Base-by-base conservation (phyloP, 2,329 filamentous ascomycete genomes). In the Cercospora canescens region DNA sequence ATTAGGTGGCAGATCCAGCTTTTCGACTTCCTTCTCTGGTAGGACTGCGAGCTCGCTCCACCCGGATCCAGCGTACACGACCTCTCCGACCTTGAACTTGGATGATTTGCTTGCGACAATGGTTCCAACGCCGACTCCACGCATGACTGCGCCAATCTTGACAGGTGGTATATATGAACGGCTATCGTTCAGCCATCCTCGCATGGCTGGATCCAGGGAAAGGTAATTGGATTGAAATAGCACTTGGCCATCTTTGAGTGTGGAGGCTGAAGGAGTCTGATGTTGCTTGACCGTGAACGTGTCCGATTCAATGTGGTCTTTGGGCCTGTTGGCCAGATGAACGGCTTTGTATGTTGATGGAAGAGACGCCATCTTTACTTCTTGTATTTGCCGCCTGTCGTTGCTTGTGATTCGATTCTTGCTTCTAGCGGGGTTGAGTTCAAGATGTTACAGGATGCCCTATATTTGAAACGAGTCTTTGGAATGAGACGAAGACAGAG, bases 151-250 rank as follows among this genome's bases (percentile, higher is more conserved):
- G 65, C 80, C 81, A 45, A 80, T 71, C 26, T 78, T 65, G 6
- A 85, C 81, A 3, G 83, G 83, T 0, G 77, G 72, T 2, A 79
- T 74, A 73, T 86, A 86, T 6, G 82, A 76, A 26, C 83, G 79
- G 11, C 77, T 78, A 26, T 77, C 73, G 65, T 81, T 76, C 64
- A 86, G 83, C 82, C 83, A 85, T 54, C 77, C 79, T 35, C 84
- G 79, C 73, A 85, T 83, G 1, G 83, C 84, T 3, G 84, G 84
- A 72, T 86, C 84, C 63, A 85, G 84, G 67, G 82, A 84, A 62
- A 85, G 73, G 72, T 81, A 85, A 30, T 81, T 73, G 2, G 77
- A 73, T 71, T 84, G 81, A 67, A 84, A 71, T 28, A 86, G 79
- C 69, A 83, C 76, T 74, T 85, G 77, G 64, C 79, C 74, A 39